These are phyloP conservation scores for Peronospora farinosa DNA, from an alignment of 352 stramenopile genomes.

Conservation along the genomic window DNA sequence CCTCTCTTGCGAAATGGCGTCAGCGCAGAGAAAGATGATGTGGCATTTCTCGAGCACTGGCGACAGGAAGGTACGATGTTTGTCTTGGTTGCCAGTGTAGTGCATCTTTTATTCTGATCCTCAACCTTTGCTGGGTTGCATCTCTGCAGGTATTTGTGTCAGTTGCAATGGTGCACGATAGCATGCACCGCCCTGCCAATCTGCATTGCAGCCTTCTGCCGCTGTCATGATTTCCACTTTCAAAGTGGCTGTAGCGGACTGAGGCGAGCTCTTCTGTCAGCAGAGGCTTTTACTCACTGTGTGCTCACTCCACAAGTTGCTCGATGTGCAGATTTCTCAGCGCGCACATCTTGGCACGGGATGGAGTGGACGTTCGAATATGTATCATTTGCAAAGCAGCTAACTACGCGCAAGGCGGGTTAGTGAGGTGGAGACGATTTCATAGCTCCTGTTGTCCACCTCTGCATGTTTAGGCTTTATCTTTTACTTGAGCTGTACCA, in stretches of 20 bases:
- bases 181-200: conserved; percentile 64
- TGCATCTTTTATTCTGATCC: not conserved
- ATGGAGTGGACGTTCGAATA: not conserved
- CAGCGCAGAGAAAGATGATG: conserved; percentile 80
- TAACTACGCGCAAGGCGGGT: conserved; percentile 7
- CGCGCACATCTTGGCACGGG: conserved; percentile 1
- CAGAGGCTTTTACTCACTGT: conserved; percentile 4
- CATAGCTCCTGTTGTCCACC: conserved; percentile 4
- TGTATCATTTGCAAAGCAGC: conserved; percentile 20
- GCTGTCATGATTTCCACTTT: conserved; percentile 43
- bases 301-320: conserved; percentile 3
- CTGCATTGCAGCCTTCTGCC: conserved; percentile 74
- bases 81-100: not conserved
- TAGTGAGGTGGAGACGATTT: conserved; percentile 12
- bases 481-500: conserved; percentile 41
- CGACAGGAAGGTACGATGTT: conserved; percentile 53
- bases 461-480: conserved; percentile 30
- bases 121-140: conserved; percentile 5
- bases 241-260: conserved; percentile 7
- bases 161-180: conserved; percentile 78
- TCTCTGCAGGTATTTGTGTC: conserved; percentile 64
- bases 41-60: conserved; percentile 68
- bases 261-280: conserved; percentile 9
- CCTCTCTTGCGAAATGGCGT: conserved; percentile 66
- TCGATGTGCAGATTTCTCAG: conserved; percentile 7